Base-by-base conservation (phyloP, 2,329 filamentous ascomycete genomes). In the Gnomoniopsis sp. region DNA sequence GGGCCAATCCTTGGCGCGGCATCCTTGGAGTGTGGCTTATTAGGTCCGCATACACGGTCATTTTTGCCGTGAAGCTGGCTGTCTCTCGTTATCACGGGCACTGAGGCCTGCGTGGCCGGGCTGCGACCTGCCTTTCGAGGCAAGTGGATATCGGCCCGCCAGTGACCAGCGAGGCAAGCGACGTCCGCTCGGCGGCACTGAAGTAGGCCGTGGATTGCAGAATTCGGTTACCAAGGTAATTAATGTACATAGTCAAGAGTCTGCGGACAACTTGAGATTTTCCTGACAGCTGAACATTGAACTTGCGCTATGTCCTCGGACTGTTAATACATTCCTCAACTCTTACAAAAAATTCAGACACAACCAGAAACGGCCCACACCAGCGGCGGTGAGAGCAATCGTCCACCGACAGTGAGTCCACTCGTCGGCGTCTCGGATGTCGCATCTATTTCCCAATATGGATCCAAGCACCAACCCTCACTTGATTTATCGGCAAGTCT, bases 71-170 rank as follows among this genome's bases (percentile, higher is more conserved):
- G 26, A 30, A 30, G 26, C 19, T 41, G 38, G n/a, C 14, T 41
- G n/a, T 49, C 36, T n/a, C 34, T 49, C 22, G 11, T 36, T 34
- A 36, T 15, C 23, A 44, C 33, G 30, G 44, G 38, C 51, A 43
- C 51, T 44, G 23, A 21, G 17, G 4, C 6, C 21, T 43, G 12
- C 22, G 4, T 30, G 36, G 23, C 22, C 22, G n/a, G 38, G 22
- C 21, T 56, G 15, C n/a, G 34, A 56, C 53, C 53, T 56, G 46
- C 53, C 53, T 14, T 56, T 56, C 53, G n/a, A n/a, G 48, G 53
- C 23, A 56, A 49, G 53, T 56, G 34, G 46, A 49, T 48, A 56
- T 49, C 47, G 53, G 53, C 34, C 53, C 12, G 38, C 12, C 53
- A 33, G 23, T n/a, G n/a, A 19, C 19, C 15, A 33, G 19, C 14